Evolutionary conservation across 352 stramenopile genomes (phyloP).

Genomic region (Phytopythium montanum): DNA sequence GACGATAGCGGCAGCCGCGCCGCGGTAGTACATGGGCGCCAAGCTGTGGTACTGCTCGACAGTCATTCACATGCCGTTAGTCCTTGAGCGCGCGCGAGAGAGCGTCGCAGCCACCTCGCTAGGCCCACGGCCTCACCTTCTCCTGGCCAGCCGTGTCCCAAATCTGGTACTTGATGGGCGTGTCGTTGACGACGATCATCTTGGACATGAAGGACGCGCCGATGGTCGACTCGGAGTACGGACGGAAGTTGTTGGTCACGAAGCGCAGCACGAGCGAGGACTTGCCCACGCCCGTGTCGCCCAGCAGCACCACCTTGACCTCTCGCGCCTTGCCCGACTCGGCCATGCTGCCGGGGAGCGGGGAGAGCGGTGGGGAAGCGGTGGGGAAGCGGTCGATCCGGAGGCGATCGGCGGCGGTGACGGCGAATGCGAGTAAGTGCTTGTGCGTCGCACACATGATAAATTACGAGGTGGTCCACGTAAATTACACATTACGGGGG

Average conservation of each 20-base stretch:
- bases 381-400: background rate
- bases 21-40: conserved; percentile 98
- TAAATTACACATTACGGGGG: no score
- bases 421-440: background rate
- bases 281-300: conserved; percentile 95
- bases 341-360: conserved; percentile 25
- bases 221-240: conserved; percentile 96
- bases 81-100: no score
- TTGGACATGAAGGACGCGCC: conserved; percentile 97
- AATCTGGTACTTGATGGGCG: conserved; percentile 96
- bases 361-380: background rate
- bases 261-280: conserved; percentile 95
- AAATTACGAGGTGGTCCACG: no score
- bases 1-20: conserved; percentile 95
- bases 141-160: conserved; percentile 99
- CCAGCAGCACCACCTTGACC: conserved; percentile 90
- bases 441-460: background rate
- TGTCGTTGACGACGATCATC: conserved; percentile 92
- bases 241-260: conserved; percentile 96
- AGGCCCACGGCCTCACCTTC: no score
- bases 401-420: no score
- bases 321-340: conserved; percentile 73
- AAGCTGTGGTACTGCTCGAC: conserved; percentile 93
- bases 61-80: background rate
- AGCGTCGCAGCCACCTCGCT: no score